These are phyloP conservation scores for Eucalyptus decipiens DNA, from an alignment of 345 rosid genomes.

Conservation along the genomic window DNA sequence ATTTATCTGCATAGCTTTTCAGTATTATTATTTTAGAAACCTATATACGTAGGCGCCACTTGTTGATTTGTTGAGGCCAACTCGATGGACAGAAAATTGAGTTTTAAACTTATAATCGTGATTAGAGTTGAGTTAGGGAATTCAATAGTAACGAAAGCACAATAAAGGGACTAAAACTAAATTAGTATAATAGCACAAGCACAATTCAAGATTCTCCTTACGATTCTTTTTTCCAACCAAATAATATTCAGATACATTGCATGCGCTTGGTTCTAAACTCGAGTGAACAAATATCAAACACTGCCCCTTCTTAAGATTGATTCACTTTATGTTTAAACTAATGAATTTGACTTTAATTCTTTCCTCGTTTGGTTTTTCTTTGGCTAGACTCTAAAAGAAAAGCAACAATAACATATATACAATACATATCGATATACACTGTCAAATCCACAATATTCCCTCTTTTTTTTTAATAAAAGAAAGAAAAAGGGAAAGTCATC, in stretches of 20 bases:
- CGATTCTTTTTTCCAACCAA: too few relatives aligned
- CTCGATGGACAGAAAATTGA: neutral
- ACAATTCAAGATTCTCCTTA: neutral
- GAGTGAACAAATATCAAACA: neutral
- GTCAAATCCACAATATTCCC: neutral
- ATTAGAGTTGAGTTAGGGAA: neutral
- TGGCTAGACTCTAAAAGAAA: neutral
- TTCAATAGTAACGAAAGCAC: neutral
- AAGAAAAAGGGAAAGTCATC: neutral
- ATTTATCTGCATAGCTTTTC: fast-evolving
- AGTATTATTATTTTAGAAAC: neutral
- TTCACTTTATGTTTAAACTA: neutral
- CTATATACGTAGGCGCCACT: neutral
- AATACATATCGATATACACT: neutral
- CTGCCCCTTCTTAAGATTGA: neutral
- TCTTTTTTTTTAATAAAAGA: neutral
- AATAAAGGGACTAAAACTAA: neutral
- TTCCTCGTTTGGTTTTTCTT: neutral
- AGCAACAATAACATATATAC: neutral
- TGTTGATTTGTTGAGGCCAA: fast-evolving
- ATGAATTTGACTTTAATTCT: neutral
- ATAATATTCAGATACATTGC: neutral
- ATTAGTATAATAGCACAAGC: neutral
- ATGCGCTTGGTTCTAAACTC: neutral
- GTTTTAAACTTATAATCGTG: neutral